Evolutionary conservation across 192 early-diverging fungal species (phyloP), one percentile per base, ranked within the genome.

Genomic region (Backusella mclennaniae): DNA sequence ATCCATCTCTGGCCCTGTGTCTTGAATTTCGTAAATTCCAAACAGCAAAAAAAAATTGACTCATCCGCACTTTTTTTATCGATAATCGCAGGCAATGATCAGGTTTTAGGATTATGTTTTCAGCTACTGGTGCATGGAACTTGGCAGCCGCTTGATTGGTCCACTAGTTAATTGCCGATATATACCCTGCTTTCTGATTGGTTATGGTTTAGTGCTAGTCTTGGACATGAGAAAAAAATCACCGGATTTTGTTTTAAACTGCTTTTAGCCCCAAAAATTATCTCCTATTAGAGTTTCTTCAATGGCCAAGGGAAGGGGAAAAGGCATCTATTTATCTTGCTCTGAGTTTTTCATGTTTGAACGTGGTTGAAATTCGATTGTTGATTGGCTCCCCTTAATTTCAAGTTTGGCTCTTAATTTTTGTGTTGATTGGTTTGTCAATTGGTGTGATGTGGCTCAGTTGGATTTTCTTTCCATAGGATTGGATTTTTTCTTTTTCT

Each of bases 21-120:
- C 23, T 63, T 63, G 23, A 63, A 63, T 63, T 63, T 63, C 56
- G 56, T 63, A 63, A 63, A 63, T 29, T 63, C 56, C 8, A 63
- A 29, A 26, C 26, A 63, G 26, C 56, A 29, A 63, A 63, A 63
- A 63, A 56, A 63, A 63, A 63, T 12, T 63, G 56, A 63, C 56
- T 63, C 56, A 63, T 63, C 23, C 56, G 26, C 23, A 29, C 56
- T 63, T 63, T 63, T 29, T 63, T 63, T 63, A 8, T 56, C 53
- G 19, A 56, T 56, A 44, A 4, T 4, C 42, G 42, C 53, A 56
- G 53, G 53, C 53, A 56, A 44, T 44, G 8, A 56, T 56, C 21
- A 26, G 8, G 21, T 56, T 21, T 39, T 53, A 56, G 19, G 19
- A 23, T 56, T n/a, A n/a, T 52, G 53, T 56, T 26, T 26, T 9